phyloP scores from a whole-genome alignment of 2,329 filamentous ascomycete genomes.

The Hymenoscyphus repandus region DNA sequence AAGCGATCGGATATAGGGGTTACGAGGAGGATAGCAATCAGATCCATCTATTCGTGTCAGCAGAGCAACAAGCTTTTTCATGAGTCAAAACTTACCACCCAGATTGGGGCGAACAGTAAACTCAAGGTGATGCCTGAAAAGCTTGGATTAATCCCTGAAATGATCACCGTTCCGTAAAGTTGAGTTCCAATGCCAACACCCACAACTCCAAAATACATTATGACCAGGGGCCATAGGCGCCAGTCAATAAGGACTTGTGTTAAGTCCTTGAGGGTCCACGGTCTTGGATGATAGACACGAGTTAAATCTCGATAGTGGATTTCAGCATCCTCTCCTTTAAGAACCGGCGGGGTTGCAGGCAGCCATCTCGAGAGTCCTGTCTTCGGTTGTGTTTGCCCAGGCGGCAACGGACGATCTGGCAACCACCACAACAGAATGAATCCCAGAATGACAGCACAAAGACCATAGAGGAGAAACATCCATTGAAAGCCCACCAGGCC shows the following conservation, averaged over 20 bases:
- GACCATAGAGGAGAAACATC: constrained; percentile 89
- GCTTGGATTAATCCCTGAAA: constrained; percentile 67
- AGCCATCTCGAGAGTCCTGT: constrained; percentile 57
- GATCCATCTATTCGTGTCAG: constrained; percentile 59
- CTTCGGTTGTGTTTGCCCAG: constrained; percentile 48
- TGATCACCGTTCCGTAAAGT: constrained; percentile 83
- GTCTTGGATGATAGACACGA: constrained; percentile 69
- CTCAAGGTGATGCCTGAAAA: constrained; percentile 73
- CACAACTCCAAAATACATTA: constrained; percentile 96
- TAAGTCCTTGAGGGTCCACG: constrained; percentile 71
- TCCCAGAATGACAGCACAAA: constrained; percentile 68
- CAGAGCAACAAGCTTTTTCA: neutral
- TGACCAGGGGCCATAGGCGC: constrained; percentile 76
- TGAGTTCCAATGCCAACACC: constrained; percentile 89
- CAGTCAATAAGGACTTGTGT: constrained; percentile 71
- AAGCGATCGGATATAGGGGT: constrained; percentile 86
- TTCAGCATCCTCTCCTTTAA: constrained; percentile 70
- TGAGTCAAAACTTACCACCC: constrained; percentile 59
- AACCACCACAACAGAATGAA: constrained; percentile 82
- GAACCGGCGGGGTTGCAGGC: constrained; percentile 62
- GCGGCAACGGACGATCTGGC: constrained; percentile 72
- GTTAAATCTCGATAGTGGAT: constrained; percentile 81
- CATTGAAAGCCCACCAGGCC: constrained; percentile 80
- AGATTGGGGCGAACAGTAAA: constrained; percentile 83
- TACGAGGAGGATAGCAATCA: constrained; percentile 78